These are phyloP conservation scores for Wickerhamomyces tratensis DNA, from an alignment of 805 yeast species.

Conservation along the genomic window DNA sequence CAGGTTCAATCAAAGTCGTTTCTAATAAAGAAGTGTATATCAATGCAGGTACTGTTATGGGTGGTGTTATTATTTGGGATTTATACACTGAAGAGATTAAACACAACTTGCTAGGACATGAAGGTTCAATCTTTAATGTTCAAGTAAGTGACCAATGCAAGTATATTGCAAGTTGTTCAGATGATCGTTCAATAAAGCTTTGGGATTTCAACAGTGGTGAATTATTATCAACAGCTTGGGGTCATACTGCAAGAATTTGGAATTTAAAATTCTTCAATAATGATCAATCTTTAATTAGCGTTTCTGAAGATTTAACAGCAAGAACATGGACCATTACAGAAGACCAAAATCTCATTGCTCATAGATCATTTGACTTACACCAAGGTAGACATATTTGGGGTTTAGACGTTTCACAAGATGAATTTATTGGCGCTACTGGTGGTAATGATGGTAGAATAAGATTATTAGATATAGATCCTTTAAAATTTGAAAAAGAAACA, in stretches of 20 bases:
- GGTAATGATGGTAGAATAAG: constrained; percentile 90
- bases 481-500: constrained; percentile 22
- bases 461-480: constrained; percentile 40
- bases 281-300: constrained; percentile 40
- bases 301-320: constrained; percentile 82
- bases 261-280: constrained; percentile 45
- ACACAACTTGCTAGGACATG: constrained; percentile 63
- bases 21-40: constrained; percentile 35
- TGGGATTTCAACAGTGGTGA: constrained; percentile 55
- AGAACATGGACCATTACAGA: constrained; percentile 57
- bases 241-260: constrained; percentile 95
- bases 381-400: constrained; percentile 87
- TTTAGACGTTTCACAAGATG: constrained; percentile 39
- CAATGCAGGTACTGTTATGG: constrained; percentile 91
- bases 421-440: constrained; percentile 61
- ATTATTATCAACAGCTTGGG: constrained; percentile 81
- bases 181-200: constrained; percentile 79
- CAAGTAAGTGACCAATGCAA: constrained; percentile 45
- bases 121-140: constrained; percentile 87
- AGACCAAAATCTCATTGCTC: constrained; percentile 15
- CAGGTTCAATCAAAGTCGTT: constrained; percentile 61
- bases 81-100: constrained; percentile 30
- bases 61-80: constrained; percentile 79
- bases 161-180: constrained; percentile 74
- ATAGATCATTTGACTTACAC: constrained; percentile 53